phyloP scores from a whole-genome alignment of 2,329 filamentous ascomycete species.

The Aspergillus sp. region DNA sequence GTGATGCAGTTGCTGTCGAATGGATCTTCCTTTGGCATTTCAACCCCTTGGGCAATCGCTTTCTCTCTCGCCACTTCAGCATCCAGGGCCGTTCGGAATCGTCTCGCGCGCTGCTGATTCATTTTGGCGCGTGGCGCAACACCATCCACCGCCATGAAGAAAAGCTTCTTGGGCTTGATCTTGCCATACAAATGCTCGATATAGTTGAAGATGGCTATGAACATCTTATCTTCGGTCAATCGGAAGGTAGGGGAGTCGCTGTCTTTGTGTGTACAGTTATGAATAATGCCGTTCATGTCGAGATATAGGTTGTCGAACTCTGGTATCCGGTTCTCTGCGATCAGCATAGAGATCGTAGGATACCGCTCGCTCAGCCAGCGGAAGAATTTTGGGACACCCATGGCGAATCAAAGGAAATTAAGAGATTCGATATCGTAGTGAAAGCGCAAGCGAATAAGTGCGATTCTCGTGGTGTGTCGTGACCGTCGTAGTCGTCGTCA shows the following conservation, averaged over 20 bases:
- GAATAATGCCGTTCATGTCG: constrained; percentile 97
- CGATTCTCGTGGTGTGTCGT: constrained; percentile 19
- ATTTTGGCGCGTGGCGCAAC: constrained; percentile 98
- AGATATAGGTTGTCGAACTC: constrained; percentile 96
- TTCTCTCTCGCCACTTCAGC: constrained; percentile 88
- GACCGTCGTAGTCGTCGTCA: constrained; percentile 31
- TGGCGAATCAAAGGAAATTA: constrained; percentile 39
- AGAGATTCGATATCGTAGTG: neutral
- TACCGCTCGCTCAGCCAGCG: constrained; percentile 99
- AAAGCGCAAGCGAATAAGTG: neutral
- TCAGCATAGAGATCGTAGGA: constrained; percentile 96
- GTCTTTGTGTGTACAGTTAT: constrained; percentile 99
- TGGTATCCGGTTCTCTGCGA: constrained; percentile 97
- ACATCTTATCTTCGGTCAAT: constrained; percentile 98
- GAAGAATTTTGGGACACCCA: constrained; percentile 88
- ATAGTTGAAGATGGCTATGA: constrained; percentile 99
- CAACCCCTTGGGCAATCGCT: constrained; percentile 83
- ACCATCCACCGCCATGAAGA: constrained; percentile 99
- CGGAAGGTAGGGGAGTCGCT: constrained; percentile 89
- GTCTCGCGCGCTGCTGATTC: constrained; percentile 96
- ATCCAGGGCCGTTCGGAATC: constrained; percentile 93
- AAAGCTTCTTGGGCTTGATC: constrained; percentile 97
- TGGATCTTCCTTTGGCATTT: constrained; percentile 91
- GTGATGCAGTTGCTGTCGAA: constrained; percentile 99
- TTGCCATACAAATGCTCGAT: constrained; percentile 98